Base-by-base conservation (phyloP, 2,329 filamentous ascomycete species). In the Keithomyces neogunnii region DNA sequence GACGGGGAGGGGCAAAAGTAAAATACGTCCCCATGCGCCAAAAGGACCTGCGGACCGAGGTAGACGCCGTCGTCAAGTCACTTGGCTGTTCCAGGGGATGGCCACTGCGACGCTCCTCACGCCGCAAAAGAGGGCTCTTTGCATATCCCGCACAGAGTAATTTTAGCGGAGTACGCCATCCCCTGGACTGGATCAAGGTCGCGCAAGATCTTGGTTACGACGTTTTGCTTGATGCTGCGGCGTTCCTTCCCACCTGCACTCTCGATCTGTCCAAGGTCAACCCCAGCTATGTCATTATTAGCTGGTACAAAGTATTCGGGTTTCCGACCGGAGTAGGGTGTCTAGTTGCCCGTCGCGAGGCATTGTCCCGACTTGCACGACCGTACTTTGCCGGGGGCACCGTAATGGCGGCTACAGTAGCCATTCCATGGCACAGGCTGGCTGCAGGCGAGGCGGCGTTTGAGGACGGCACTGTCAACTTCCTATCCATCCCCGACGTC, bases 141-240 rank as follows among this genome's bases (percentile, higher is more conserved):
- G 71, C 70, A 3, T 75, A 71, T 56, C 72, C 72, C 3, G 72
- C 71, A 0, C 72, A 74, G 56, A 72, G 68, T 54, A 75, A 75
- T 55, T 73, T 74, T 51, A 68, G 61, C 47, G 71, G 72, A 33
- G 70, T 71, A 3, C 66, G 66, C 0, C 71, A 73, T 44, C 68
- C 70, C 11, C 60, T 74, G 0, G 56, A 58, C 0, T 72, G 68
- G 68, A 55, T 70, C 0, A 40, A 48, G 1, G 51, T 62, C 13
- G 70, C 69, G 2, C 70, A 72, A 54, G 49, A 56, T 4, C 56
- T 58, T 7, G 69, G 69, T 28, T 73, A 68, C 49, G 67, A 71
- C 49, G 70, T 73, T 2, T 59, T 71, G 6, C 62, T 72, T 3
- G 70, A 72, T 50, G 66, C 66, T 0, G 70, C 70, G 0, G 69